A percentile compares a stretch with the other conserved stretches of the same genome.
Conservation (phyloP, 164 flowering plant species). For the Santalum album region DNA sequence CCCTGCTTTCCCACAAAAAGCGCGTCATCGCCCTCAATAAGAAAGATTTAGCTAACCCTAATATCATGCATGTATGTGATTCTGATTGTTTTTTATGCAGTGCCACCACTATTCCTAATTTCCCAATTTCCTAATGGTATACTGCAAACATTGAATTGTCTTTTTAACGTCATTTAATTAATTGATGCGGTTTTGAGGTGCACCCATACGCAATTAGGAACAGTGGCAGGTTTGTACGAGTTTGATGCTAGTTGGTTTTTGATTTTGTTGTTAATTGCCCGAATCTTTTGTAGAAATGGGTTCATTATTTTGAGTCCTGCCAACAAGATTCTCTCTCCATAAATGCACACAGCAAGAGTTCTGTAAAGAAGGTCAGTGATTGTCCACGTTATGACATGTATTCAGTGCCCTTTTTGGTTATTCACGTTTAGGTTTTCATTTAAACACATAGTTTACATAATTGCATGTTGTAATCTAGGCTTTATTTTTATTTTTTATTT, state of each 20-base stretch:
- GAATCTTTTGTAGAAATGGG: slow-evolving; percentile 61
- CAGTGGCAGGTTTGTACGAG: not conserved
- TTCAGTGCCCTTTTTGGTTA: not conserved
- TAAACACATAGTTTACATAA: too few relatives aligned
- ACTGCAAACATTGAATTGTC: too few relatives aligned
- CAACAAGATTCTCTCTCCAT: slow-evolving; percentile 64
- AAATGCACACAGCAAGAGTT: slow-evolving; percentile 71
- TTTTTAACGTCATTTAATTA: too few relatives aligned
- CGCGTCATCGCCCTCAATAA: slow-evolving; percentile 85
- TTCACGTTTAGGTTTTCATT: not conserved
- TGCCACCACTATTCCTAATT: too few relatives aligned
- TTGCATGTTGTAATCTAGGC: too few relatives aligned
- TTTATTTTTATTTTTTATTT: too few relatives aligned
- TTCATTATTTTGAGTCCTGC: slow-evolving; percentile 43
- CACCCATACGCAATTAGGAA: too few relatives aligned
- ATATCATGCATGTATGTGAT: slow-evolving; percentile 60
- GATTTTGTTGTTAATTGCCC: not conserved
- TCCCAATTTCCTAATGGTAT: too few relatives aligned
- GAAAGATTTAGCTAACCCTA: slow-evolving; percentile 86
- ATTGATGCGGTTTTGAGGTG: too few relatives aligned
- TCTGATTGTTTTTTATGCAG: not conserved
- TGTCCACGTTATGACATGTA: not conserved
- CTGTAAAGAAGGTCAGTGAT: slow-evolving; percentile 65
- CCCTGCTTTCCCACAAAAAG: slow-evolving; percentile 54
- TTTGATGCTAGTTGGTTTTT: not conserved